Percentiles rank a stretch among this genome's conserved stretches.
Conservation (phyloP, 495 filamentous ascomycete species). For the Xylaria scruposa region DNA sequence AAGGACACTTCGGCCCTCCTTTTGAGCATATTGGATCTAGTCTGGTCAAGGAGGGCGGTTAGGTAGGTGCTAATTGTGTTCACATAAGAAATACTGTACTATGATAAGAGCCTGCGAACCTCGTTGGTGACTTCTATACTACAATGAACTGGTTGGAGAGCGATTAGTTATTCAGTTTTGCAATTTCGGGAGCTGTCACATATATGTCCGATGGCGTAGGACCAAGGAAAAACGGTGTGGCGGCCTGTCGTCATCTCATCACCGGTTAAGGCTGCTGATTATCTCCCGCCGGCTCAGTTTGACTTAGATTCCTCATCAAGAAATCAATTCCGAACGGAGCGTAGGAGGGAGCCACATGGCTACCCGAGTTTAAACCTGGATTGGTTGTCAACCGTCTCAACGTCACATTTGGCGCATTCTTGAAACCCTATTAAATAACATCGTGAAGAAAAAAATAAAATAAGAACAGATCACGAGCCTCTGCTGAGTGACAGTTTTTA, state of each 20-base stretch:
- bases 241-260: constrained; percentile 8
- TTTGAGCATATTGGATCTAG: background rate
- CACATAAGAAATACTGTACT: background rate
- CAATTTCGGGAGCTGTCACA: constrained; percentile 11
- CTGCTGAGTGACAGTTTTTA: background rate
- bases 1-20: background rate
- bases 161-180: background rate
- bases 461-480: constrained; percentile 6
- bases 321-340: constrained; percentile 20
- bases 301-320: constrained; percentile 24
- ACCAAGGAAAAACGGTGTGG: constrained; percentile 19
- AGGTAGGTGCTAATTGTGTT: background rate
- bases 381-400: constrained; percentile 23
- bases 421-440: constrained; percentile 20
- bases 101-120: background rate
- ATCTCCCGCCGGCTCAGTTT: background rate
- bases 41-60: background rate
- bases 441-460: background rate
- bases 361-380: constrained; percentile 16
- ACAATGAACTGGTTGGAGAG: background rate
- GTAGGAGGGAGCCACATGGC: constrained; percentile 26
- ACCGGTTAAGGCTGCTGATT: constrained; percentile 17
- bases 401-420: constrained; percentile 26
- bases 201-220: background rate
- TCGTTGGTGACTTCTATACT: background rate